Percentiles rank a stretch among this genome's conserved stretches.
Conservation (phyloP, 176 grass and related monocot genomes). For the Alloteropsis semialata region DNA sequence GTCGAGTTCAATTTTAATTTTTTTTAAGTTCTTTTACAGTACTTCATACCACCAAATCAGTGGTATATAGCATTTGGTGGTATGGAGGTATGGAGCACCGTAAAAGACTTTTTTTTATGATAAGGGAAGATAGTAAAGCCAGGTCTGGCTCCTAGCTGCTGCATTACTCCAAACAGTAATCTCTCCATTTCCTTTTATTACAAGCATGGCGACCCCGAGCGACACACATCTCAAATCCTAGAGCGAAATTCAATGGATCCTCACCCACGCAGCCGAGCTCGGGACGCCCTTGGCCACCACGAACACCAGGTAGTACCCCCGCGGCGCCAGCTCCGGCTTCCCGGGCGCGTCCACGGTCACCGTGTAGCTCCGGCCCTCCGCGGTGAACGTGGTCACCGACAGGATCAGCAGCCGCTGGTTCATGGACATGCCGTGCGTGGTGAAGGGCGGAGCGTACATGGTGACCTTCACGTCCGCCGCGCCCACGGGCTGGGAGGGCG, state of each 20-base stretch:
- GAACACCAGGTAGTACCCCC: constrained; percentile 69
- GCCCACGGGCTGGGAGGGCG: neutral
- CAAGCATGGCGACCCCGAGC: no score
- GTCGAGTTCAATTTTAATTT: no score
- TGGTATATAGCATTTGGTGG: no score
- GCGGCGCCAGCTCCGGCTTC: constrained; percentile 54
- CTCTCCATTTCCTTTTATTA: no score
- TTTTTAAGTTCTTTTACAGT: no score
- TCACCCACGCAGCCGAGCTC: constrained; percentile 57
- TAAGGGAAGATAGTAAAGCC: no score
- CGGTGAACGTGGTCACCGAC: constrained; percentile 18
- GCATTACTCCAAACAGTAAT: no score
- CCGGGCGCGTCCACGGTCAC: constrained; percentile 44
- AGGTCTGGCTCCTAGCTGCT: no score
- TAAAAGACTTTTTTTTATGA: no score
- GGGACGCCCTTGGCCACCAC: constrained; percentile 58
- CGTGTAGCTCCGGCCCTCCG: constrained; percentile 9
- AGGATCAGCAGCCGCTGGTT: constrained; percentile 81
- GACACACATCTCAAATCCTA: no score
- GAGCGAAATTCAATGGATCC: constrained; percentile 18
- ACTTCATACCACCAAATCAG: no score
- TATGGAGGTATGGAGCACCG: no score
- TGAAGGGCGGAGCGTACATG: constrained; percentile 86
- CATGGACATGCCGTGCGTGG: constrained; percentile 82
- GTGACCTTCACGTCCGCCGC: constrained; percentile 52